Conservation (phyloP, 2,329 filamentous ascomycete species). For the Penicillium frequentans region DNA sequence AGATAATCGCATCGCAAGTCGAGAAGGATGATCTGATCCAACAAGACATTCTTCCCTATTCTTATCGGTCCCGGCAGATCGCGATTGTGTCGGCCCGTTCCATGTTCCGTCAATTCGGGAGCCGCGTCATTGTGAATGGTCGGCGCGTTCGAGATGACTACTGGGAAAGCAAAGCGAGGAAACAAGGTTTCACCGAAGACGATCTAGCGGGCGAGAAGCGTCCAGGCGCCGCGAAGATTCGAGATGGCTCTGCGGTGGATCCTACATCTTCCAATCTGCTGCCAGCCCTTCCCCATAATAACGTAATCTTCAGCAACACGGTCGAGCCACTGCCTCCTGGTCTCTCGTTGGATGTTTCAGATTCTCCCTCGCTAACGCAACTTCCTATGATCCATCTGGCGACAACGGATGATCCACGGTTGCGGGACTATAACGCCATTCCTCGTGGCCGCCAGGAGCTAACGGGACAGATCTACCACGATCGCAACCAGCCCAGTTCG, state of each 20-base stretch:
- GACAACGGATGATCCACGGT: conserved; percentile 72
- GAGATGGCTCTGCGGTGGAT: conserved; percentile 76
- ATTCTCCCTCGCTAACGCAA: conserved; percentile 64
- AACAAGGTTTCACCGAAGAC: conserved; percentile 97
- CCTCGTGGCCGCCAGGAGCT: conserved; percentile 87
- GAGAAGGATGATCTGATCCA: conserved; percentile 96
- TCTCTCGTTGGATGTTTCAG: conserved; percentile 67
- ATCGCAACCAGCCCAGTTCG: conserved; percentile 74
- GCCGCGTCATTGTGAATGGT: conserved; percentile 85
- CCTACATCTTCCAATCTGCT: conserved; percentile 57
- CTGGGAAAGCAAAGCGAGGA: conserved; percentile 95
- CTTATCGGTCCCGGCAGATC: conserved; percentile 96
- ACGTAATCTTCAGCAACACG: conserved; percentile 84
- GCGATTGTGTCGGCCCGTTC: conserved; percentile 96
- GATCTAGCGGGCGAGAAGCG: conserved; percentile 95
- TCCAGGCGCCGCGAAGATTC: conserved; percentile 83
- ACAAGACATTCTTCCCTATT: conserved; percentile 95
- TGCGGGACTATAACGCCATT: conserved; percentile 80
- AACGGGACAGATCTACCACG: conserved; percentile 81
- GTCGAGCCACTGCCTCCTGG: conserved; percentile 68
- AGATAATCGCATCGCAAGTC: conserved; percentile 93
- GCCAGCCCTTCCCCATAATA: conserved; percentile 70
- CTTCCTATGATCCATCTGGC: conserved; percentile 83
- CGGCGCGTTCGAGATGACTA: conserved; percentile 94
- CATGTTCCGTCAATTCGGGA: conserved; percentile 99